Conservation (phyloP, 164 flowering plant species). For the Saururus chinensis region DNA sequence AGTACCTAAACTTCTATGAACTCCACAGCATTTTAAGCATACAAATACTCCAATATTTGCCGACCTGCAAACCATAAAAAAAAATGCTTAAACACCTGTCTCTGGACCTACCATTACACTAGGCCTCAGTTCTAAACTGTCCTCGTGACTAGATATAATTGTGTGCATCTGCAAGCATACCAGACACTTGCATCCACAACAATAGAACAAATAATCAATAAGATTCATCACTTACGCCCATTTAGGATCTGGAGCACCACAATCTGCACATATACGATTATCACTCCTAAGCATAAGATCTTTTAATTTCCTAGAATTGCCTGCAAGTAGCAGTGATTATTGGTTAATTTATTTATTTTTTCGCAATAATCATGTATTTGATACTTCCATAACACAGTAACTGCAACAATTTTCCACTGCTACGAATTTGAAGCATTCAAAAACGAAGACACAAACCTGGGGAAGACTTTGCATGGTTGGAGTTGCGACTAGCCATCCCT, state of each 20-base stretch:
- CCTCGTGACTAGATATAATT: not conserved
- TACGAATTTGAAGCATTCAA: not conserved
- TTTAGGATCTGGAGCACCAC: conserved; percentile 94
- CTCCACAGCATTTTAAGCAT: conserved; percentile 93
- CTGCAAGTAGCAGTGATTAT: too few relatives aligned
- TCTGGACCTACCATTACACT: not conserved
- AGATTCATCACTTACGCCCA: conserved; percentile 81
- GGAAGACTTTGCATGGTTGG: not conserved
- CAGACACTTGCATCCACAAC: not conserved
- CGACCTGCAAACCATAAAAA: conserved; percentile 40
- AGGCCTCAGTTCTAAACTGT: not conserved
- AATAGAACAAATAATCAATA: not conserved
- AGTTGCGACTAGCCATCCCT: not conserved
- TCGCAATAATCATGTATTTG: too few relatives aligned
- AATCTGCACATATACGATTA: conserved; percentile 88
- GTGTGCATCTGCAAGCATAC: not conserved
- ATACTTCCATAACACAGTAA: too few relatives aligned
- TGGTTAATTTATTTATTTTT: too few relatives aligned
- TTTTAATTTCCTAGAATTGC: conserved; percentile 54
- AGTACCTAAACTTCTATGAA: conserved; percentile 90
- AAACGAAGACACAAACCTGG: not conserved
- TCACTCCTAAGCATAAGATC: conserved; percentile 59
- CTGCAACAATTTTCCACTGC: too few relatives aligned
- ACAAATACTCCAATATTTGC: conserved; percentile 94
- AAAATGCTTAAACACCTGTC: not conserved